Base-by-base conservation (phyloP, 805 yeast species). In the Lipomyces sp. region DNA sequence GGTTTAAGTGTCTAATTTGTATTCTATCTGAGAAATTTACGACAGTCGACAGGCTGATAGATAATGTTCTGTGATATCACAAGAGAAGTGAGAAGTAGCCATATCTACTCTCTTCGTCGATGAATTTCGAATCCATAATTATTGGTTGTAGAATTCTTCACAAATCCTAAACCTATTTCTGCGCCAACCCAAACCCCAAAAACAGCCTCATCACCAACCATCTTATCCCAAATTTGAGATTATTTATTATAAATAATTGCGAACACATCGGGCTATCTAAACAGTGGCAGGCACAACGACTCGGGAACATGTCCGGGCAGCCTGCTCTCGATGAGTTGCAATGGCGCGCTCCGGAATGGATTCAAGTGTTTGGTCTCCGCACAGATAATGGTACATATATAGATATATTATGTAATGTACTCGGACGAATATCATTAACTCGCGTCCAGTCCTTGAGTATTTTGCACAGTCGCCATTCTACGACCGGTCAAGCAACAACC, bases 341-440 rank as follows among this genome's bases (percentile, higher is more conserved):
- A 77, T 95, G 99, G 99, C 86, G 93, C 71, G 89, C 95, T 2
- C 98, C 99, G 0, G 99, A 95, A 77, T 95, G 97, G 96, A 92
- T 95, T 70, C 97, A 92, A 75, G 85, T 88, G 62, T 87, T 87
- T 76, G 98, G 80, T 4, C 84, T 95, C 32, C 83, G 92, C 56
- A 90, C 96, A 0, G 96, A 88, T 62, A 95, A 93, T 75, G 97
- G 72, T 69, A 58, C 15, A 51, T n/a, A 24, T 51, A 32, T 24
- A 10, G 24, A 29, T 29, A 13, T 24, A 29, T 30, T 29, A 30
- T 35, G 39, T 7, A 29, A 4, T 33, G 24, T 37, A 24, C 18
- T 7, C 8, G 3, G 32, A 32, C 34, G n/a, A 39, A 50, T 4
- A 15, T 59, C 24, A 51, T 33, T 18, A 48, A 59, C 37, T 29